Conservation (phyloP, 257 asterid species). For the Przewalskia tangutica region DNA sequence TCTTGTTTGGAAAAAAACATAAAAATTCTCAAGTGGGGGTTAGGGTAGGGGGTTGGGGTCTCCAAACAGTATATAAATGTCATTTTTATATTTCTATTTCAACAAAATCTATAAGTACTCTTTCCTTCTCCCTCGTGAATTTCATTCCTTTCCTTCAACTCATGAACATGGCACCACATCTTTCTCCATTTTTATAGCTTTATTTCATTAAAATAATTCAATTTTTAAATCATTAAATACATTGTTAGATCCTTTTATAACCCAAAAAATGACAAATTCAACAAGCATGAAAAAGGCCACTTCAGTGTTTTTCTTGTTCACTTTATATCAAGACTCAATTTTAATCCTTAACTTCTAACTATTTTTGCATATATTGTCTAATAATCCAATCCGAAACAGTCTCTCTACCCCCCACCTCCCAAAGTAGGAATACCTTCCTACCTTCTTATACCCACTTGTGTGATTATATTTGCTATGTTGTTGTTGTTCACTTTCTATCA, state of each 20-base stretch:
- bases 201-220: not conserved
- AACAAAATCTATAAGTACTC: not conserved
- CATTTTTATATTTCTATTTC: not conserved
- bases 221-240: not conserved
- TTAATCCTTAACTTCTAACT: not conserved
- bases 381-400: too few species aligned
- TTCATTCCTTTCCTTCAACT: slow-evolving; percentile 16
- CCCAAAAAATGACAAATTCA: not conserved
- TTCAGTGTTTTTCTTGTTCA: not conserved
- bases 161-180: slow-evolving; percentile 30
- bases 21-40: not conserved
- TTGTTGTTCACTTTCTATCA: not conserved
- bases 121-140: not conserved
- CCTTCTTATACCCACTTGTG: too few species aligned
- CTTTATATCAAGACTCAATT: not conserved
- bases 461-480: too few species aligned
- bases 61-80: not conserved
- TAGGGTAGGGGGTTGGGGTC: not conserved
- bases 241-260: not conserved
- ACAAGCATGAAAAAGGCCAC: not conserved
- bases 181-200: slow-evolving; percentile 17
- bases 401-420: too few species aligned
- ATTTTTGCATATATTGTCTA: not conserved
- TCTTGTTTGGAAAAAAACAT: too few species aligned
- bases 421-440: too few species aligned